Evolutionary conservation across 2,329 filamentous ascomycete species (phyloP).

Genomic region (Sporothrix curviconia): DNA sequence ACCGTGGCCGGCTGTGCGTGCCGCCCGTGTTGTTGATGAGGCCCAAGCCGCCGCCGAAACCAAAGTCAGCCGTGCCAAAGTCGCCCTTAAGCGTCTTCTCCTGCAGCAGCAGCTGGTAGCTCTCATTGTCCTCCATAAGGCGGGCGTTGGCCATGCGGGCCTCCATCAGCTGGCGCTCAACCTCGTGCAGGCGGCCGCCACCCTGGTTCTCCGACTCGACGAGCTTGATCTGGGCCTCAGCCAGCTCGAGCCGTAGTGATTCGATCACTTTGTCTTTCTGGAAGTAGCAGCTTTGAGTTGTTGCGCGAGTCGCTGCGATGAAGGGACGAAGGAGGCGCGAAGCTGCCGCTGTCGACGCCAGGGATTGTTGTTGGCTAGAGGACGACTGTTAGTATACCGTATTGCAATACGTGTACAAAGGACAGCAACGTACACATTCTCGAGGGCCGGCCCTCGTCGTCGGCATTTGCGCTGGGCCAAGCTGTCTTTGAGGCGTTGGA

Average conservation of each 20-base stretch:
- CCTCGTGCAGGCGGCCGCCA: slow-evolving; percentile 76
- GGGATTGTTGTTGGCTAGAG: slow-evolving; percentile 54
- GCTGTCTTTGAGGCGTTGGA: slow-evolving; percentile 86
- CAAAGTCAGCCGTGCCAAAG: slow-evolving; percentile 75
- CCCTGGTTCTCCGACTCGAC: slow-evolving; percentile 91
- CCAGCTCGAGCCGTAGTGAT: slow-evolving; percentile 81
- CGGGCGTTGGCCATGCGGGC: slow-evolving; percentile 92
- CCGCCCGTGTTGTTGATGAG: neutral
- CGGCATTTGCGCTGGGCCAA: slow-evolving; percentile 65
- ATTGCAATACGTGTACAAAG: neutral
- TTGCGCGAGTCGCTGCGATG: slow-evolving; percentile 84
- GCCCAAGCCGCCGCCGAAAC: slow-evolving; percentile 47
- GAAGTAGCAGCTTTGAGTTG: slow-evolving; percentile 79
- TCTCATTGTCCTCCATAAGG: slow-evolving; percentile 97
- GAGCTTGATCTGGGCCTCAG: slow-evolving; percentile 90
- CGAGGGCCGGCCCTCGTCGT: slow-evolving; percentile 52
- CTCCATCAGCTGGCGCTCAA: slow-evolving; percentile 87
- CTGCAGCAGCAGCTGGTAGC: slow-evolving; percentile 88
- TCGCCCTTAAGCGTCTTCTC: slow-evolving; percentile 95
- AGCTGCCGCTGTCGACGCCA: slow-evolving; percentile 67
- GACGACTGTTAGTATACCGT: slow-evolving; percentile 12
- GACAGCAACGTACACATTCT: slow-evolving; percentile 42
- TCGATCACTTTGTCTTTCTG: slow-evolving; percentile 98
- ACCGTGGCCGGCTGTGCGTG: slow-evolving; percentile 27
- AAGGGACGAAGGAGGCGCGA: slow-evolving; percentile 77